These are phyloP conservation scores for Leccinum boreale DNA, from an alignment of 768 basidiomycete species.

Conservation along the genomic window DNA sequence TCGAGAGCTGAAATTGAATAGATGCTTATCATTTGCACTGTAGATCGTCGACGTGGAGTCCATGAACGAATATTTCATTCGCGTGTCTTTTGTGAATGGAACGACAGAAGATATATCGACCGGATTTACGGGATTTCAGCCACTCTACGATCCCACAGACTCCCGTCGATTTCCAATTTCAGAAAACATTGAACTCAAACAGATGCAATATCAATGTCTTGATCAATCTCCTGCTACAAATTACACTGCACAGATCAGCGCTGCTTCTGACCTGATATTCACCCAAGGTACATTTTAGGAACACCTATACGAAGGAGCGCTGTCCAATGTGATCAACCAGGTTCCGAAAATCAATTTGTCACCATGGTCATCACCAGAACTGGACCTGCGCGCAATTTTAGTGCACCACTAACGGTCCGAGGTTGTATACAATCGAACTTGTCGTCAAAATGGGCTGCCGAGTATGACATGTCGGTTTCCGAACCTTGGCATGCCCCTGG, in stretches of 20 bases:
- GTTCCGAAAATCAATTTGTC: background rate
- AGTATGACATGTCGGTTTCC: background rate
- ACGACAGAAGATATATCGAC: slow-evolving; percentile 2
- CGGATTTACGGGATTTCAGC: slow-evolving; percentile 9
- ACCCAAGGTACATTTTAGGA: background rate
- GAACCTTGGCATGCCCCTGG: background rate
- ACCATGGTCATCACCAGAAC: background rate
- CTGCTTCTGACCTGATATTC: background rate
- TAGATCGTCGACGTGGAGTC: background rate
- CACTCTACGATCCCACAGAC: background rate
- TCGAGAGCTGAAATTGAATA: background rate
- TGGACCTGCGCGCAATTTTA: background rate
- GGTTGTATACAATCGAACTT: background rate
- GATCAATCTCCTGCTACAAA: background rate
- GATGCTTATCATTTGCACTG: background rate
- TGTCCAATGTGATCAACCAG: background rate
- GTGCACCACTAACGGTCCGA: background rate
- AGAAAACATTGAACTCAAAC: background rate
- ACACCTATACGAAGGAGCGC: background rate
- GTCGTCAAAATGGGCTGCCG: background rate
- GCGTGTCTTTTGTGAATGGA: slow-evolving; percentile 3
- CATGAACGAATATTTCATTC: slow-evolving; percentile 10
- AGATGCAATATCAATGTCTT: background rate
- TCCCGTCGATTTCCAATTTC: background rate
- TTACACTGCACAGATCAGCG: background rate